Evolutionary conservation across 2,329 filamentous ascomycete species (phyloP), one percentile per base, ranked within the genome.

Genomic region (Dactylellina sp.): DNA sequence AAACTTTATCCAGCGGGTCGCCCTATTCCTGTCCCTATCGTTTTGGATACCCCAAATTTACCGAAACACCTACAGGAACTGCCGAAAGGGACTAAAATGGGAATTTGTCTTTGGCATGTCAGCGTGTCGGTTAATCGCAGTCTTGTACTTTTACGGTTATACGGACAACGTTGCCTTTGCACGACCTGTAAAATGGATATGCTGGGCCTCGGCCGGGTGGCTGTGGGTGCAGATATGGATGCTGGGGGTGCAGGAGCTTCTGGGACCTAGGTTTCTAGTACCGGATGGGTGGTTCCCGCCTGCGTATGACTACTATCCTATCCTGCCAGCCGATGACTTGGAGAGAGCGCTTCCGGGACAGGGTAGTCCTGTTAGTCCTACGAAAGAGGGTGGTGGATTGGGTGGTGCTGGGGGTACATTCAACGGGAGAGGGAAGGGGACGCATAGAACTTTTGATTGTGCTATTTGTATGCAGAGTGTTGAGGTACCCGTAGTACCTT

Each of bases 221-320:
- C 81, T 97, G 2, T 97, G 93, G 92, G 76, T 93, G 11, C 95
- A 99, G 81, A 86, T 96, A 22, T 86, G 91, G 80, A 80, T 91
- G 6, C 84, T 99, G n/a, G 87, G 84, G 0, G 89, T 87, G 44
- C 95, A 99, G 83, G 91, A 94, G 76, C 84, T 96, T 12, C 83
- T 98, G 2, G 94, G 95, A 0, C 92, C 94, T 0, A 85, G 95
- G n/a, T 94, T 95, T 82, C 92, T 93, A 62, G 83, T 98, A 0
- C 89, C 89, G 1, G 85, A 87, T 47, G 85, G 86, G 56, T 71
- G 77, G 57, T 71, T 78, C 39, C 78, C 78, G 39, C 74, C 71
- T 65, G 91, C 91, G 0, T 99, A 96, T 86, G 94, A 99, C 79
- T 99, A 99, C 80, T 94, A 99, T 80, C 94, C 93, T 0, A 85